A percentile compares a stretch with the other conserved stretches of the same genome.
These are phyloP conservation scores for Xerocomus brunneocitrinus DNA, from an alignment of 768 basidiomycete species.

Conservation along the genomic window DNA sequence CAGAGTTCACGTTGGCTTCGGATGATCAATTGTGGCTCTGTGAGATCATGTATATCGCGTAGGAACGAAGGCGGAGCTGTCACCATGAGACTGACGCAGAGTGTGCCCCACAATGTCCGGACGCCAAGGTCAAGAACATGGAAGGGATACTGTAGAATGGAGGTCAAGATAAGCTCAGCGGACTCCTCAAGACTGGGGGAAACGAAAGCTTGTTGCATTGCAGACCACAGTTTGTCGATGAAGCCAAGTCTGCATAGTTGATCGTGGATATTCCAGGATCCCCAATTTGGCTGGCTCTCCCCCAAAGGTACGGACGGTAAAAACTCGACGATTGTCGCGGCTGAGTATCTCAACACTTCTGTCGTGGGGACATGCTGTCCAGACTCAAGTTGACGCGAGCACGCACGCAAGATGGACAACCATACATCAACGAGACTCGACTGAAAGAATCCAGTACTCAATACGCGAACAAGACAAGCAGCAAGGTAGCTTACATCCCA, in stretches of 20 bases:
- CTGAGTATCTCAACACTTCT: slow-evolving; percentile 32
- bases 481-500: slow-evolving; percentile 23
- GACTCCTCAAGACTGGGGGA: slow-evolving; percentile 36
- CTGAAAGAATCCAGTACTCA: slow-evolving; percentile 25
- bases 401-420: slow-evolving; percentile 54
- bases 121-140: slow-evolving; percentile 37
- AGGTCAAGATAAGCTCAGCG: slow-evolving; percentile 44
- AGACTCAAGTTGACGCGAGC: slow-evolving; percentile 40
- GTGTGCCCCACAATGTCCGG: slow-evolving; percentile 40
- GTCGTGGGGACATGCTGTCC: slow-evolving; percentile 33
- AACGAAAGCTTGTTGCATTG: slow-evolving; percentile 46
- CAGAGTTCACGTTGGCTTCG: slow-evolving; percentile 40
- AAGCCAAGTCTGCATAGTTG: slow-evolving; percentile 39
- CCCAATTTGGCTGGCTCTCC: slow-evolving; percentile 14
- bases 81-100: slow-evolving; percentile 47
- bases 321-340: slow-evolving; percentile 36
- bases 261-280: slow-evolving; percentile 19
- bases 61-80: slow-evolving; percentile 39
- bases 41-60: slow-evolving; percentile 28
- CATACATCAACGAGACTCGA: slow-evolving; percentile 41
- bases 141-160: slow-evolving; percentile 43
- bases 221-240: slow-evolving; percentile 47
- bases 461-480: background rate
- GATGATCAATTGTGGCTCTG: slow-evolving; percentile 22
- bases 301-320: slow-evolving; percentile 16